A percentile compares a stretch with the other conserved stretches of the same genome.
These are phyloP conservation scores for Hyparrhenia diplandra DNA, from an alignment of 176 grass and related monocot species.

Conservation along the genomic window DNA sequence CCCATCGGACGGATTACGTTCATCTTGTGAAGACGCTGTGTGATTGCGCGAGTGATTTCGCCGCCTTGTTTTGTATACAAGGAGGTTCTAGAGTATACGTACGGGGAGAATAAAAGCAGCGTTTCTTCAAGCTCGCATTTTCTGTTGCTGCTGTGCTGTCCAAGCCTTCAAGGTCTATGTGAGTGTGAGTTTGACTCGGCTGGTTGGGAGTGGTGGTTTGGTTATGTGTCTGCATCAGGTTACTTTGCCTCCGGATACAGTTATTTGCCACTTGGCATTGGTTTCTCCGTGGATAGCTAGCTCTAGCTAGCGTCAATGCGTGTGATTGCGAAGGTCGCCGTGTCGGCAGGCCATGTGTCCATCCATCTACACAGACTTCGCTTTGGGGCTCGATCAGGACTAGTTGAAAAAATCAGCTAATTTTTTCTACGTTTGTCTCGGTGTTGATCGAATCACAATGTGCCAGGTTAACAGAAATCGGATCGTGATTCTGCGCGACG, in stretches of 20 bases:
- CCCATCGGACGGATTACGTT: not conserved
- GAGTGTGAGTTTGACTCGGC: not conserved
- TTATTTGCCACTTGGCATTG: not conserved
- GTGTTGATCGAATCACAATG: too few relatives aligned
- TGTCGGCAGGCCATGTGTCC: too few relatives aligned
- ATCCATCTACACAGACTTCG: too few relatives aligned
- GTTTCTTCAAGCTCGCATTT: not conserved
- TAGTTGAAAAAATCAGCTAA: too few relatives aligned
- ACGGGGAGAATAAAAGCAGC: conserved; percentile 2
- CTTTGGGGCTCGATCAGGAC: too few relatives aligned
- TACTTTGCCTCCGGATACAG: not conserved
- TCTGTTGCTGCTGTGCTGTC: not conserved
- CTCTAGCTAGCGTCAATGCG: not conserved
- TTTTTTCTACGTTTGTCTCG: too few relatives aligned
- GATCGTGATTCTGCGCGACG: too few relatives aligned
- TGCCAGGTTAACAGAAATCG: too few relatives aligned
- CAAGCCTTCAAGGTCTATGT: not conserved
- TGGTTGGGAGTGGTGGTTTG: not conserved
- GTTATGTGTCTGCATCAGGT: not conserved
- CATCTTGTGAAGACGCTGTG: not conserved
- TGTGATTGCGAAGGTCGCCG: too few relatives aligned
- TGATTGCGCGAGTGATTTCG: not conserved
- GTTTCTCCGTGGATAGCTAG: not conserved
- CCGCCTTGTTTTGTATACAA: not conserved
- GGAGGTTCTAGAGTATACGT: not conserved